Conservation (phyloP, 2,329 filamentous ascomycete species). For the Immersiporthe knoxdaviesiana region DNA sequence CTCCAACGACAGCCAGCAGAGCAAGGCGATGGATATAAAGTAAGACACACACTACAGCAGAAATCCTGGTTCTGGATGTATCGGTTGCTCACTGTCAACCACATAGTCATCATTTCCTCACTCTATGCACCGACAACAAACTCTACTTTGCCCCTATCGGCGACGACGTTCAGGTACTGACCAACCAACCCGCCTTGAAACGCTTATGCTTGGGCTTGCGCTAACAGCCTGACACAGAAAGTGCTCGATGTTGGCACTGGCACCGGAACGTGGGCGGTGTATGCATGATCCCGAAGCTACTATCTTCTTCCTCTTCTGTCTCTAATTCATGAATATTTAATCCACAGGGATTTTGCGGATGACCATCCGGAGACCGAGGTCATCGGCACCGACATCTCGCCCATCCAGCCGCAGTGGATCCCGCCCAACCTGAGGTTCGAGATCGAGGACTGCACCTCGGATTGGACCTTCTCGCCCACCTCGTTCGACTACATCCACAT, state of each 20-base stretch:
- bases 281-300: not conserved
- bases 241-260: conserved; percentile 59
- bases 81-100: conserved; percentile 11
- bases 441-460: conserved; percentile 63
- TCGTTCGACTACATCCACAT: conserved; percentile 63
- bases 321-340: not conserved
- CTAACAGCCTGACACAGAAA: conserved; percentile 29
- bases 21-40: conserved; percentile 40
- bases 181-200: not conserved
- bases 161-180: conserved; percentile 28
- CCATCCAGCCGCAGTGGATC: conserved; percentile 59
- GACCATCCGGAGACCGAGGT: conserved; percentile 49
- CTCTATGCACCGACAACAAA: conserved; percentile 33
- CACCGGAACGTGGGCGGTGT: conserved; percentile 54
- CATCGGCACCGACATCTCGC: conserved; percentile 60
- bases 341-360: conserved; percentile 51
- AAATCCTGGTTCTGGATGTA: too few species aligned
- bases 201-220: too few species aligned
- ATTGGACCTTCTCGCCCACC: conserved; percentile 49
- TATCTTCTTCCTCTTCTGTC: not conserved
- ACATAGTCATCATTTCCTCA: conserved; percentile 36
- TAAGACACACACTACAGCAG: conserved; percentile 17
- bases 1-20: conserved; percentile 39
- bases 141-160: conserved; percentile 35
- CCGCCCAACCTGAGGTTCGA: conserved; percentile 59